These are phyloP conservation scores for Penicillium cosmopolitanum DNA, from an alignment of 495 filamentous ascomycete species.

Conservation along the genomic window DNA sequence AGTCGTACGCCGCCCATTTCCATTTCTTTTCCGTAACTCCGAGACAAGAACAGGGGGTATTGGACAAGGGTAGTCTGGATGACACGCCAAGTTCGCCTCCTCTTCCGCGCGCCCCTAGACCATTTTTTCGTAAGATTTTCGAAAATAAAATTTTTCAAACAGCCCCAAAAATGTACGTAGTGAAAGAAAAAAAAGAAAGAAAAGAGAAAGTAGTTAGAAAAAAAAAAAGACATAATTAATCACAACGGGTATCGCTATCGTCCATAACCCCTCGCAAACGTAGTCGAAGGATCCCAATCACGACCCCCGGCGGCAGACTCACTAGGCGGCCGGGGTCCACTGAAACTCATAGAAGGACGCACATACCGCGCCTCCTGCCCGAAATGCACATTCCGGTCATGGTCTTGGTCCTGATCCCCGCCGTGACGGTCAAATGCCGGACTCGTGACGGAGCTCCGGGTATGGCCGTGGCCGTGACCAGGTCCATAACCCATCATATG, in stretches of 20 bases:
- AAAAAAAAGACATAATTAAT: background rate
- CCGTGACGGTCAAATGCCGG: conserved; percentile 1
- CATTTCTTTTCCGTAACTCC: conserved; percentile 3
- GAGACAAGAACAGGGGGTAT: background rate
- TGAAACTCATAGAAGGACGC: conserved; percentile 63
- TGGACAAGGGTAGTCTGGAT: too few relatives aligned
- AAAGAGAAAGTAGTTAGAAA: background rate
- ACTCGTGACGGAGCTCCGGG: conserved; percentile 18
- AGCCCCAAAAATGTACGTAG: too few relatives aligned
- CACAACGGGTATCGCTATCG: conserved; percentile 22
- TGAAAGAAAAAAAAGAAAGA: background rate
- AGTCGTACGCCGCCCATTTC: background rate
- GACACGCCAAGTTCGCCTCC: background rate
- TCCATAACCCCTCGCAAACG: conserved; percentile 38
- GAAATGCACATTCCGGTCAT: conserved; percentile 44
- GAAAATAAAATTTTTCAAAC: too few relatives aligned
- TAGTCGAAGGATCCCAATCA: conserved; percentile 46
- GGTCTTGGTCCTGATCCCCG: too few relatives aligned
- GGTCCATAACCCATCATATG: conserved; percentile 16
- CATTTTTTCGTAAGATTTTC: background rate
- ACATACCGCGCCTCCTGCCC: conserved; percentile 57
- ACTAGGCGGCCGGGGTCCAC: conserved; percentile 57
- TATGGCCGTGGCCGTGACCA: background rate
- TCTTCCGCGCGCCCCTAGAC: background rate
- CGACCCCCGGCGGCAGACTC: conserved; percentile 27